Evolutionary conservation across 768 basidiomycete species (phyloP).

Genomic region (Auricularia heimuer): DNA sequence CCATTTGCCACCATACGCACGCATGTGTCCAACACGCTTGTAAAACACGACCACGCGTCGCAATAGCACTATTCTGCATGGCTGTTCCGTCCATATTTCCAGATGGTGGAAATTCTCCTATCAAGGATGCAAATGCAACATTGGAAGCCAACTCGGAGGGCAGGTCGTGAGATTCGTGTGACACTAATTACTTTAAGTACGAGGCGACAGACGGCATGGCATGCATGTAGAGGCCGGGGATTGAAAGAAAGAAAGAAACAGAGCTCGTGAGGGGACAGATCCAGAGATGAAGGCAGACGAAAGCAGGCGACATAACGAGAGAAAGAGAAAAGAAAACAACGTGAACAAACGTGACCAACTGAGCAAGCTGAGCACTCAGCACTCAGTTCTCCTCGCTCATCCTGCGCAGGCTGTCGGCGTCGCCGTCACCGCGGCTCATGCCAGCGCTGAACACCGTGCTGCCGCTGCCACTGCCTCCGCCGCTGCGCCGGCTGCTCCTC

Average conservation of each 20-base stretch:
- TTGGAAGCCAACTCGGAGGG: not conserved
- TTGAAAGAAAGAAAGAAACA: too few species aligned
- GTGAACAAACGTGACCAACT: not conserved
- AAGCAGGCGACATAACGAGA: too few species aligned
- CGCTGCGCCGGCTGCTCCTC: constrained; percentile 37
- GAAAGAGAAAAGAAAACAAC: not conserved
- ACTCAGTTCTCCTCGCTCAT: not conserved
- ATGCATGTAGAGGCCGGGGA: not conserved
- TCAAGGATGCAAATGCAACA: too few species aligned
- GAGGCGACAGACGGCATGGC: not conserved
- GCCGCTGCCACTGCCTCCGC: constrained; percentile 52
- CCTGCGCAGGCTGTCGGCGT: constrained; percentile 31
- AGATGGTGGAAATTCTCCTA: too few species aligned
- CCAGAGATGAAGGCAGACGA: too few species aligned
- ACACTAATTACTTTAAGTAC: not conserved
- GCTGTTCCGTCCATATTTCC: too few species aligned
- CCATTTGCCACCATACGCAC: constrained; percentile 73
- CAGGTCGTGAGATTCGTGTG: not conserved
- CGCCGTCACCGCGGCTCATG: constrained; percentile 40
- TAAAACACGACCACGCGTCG: constrained; percentile 33
- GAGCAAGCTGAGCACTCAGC: not conserved
- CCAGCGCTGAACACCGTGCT: constrained; percentile 87
- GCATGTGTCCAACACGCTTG: constrained; percentile 68
- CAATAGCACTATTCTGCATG: too few species aligned
- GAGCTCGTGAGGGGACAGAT: too few species aligned